These are phyloP conservation scores for Lasiosphaeriaceae sp. DNA, from an alignment of 495 filamentous ascomycete genomes.

Conservation along the genomic window DNA sequence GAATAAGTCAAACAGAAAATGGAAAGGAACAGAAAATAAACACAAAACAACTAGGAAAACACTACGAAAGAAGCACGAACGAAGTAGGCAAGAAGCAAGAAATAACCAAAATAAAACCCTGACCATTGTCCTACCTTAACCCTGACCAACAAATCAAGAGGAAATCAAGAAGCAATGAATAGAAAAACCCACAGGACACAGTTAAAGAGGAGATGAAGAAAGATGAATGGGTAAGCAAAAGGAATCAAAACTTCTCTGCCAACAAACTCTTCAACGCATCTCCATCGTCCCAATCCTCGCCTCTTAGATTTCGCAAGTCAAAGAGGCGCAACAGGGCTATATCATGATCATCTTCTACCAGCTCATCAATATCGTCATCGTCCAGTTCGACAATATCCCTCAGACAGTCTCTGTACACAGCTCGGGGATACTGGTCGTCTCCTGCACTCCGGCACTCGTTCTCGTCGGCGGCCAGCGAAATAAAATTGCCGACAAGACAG, in stretches of 20 bases:
- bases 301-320: constrained; percentile 9
- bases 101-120: background rate
- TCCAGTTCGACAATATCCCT: background rate
- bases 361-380: background rate
- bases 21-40: too few species aligned
- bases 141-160: background rate
- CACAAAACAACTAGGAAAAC: too few species aligned
- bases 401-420: constrained; percentile 14
- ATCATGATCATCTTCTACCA: constrained; percentile 6
- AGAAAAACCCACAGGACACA: background rate
- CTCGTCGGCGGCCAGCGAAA: constrained; percentile 12
- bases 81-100: background rate
- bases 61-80: background rate
- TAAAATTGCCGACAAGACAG: constrained; percentile 14
- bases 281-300: constrained; percentile 14
- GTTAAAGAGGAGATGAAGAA: background rate
- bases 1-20: too few species aligned
- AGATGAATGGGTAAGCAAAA: background rate
- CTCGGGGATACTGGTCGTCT: constrained; percentile 13
- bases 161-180: background rate
- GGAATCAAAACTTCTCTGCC: background rate
- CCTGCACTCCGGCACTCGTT: constrained; percentile 3
- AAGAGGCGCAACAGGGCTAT: constrained; percentile 15
- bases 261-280: constrained; percentile 5
- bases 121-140: background rate